A percentile compares a stretch with the other conserved stretches of the same genome.
These are phyloP conservation scores for Sugiyamaella valdiviana DNA, from an alignment of 805 yeast genomes.

Conservation along the genomic window DNA sequence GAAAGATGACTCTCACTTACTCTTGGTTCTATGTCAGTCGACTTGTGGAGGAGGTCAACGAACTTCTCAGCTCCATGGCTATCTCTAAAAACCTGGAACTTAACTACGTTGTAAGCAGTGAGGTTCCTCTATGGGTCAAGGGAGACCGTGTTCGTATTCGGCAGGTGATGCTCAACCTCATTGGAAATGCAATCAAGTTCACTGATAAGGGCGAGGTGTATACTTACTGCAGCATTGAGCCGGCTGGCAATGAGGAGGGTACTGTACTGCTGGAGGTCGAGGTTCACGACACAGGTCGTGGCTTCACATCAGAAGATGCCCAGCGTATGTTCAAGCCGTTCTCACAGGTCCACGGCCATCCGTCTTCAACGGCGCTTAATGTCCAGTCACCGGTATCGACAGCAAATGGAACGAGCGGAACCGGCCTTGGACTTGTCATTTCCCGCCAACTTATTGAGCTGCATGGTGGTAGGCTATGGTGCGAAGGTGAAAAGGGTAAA, in stretches of 20 bases:
- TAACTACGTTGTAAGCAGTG: slow-evolving; percentile 27
- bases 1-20: slow-evolving; percentile 29
- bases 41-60: slow-evolving; percentile 31
- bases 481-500: slow-evolving; percentile 27
- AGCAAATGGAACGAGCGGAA: slow-evolving; percentile 26
- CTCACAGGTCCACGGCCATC: slow-evolving; percentile 24
- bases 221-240: slow-evolving; percentile 20
- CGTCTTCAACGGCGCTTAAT: slow-evolving; percentile 6
- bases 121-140: slow-evolving; percentile 30
- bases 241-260: slow-evolving; percentile 6
- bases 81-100: slow-evolving; percentile 31
- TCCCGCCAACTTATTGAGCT: slow-evolving; percentile 31
- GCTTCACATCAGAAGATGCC: slow-evolving; percentile 29
- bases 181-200: slow-evolving; percentile 34
- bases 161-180: slow-evolving; percentile 31
- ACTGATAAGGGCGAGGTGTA: slow-evolving; percentile 31
- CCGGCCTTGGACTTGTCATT: slow-evolving; percentile 33
- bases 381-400: neutral
- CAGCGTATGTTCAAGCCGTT: slow-evolving; percentile 32
- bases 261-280: slow-evolving; percentile 22
- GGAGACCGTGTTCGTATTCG: slow-evolving; percentile 33
- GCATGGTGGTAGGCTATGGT: slow-evolving; percentile 29
- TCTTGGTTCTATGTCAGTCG: slow-evolving; percentile 31
- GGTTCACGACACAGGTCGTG: slow-evolving; percentile 33
- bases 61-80: slow-evolving; percentile 30